Evolutionary conservation across 495 filamentous ascomycete species (phyloP), one percentile per base, ranked within the genome.

Genomic region (Penicillium silybi): DNA sequence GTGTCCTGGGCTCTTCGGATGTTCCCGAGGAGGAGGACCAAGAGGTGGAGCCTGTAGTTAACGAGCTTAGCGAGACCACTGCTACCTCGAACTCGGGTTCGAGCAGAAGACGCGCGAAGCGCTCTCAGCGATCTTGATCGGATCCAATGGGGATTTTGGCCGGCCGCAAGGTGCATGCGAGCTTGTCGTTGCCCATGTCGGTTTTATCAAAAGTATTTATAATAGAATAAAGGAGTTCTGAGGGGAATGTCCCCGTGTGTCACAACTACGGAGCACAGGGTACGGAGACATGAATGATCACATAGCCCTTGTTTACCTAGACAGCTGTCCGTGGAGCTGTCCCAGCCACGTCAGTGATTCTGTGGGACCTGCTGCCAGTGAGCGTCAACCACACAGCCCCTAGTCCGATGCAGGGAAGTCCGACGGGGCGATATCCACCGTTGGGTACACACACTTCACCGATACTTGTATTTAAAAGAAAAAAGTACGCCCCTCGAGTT

Each of bases 1-100:
- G 78, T 6, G 53, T 85, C 39, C 44, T 85, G 29, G 69, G 70
- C 37, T 52, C 59, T 32, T 47, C 71, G 5, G 25, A 43, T 6
- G 32, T 20, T 4, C 15, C 23, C 27, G 46, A 42, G 16, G 58
- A 61, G 46, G 53, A 55, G 27, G 52, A 46, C 16, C 4, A 17
- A 9, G 41, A 18, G 29, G 41, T 23, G 8, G 48, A 51, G 64
- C 73, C 29, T 38, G 40, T 45, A 61, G 72, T 52, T n/a, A 67
- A 63, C 3, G 64, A 64, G n/a, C 39, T 49, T 32, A 57, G 10
- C 17, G 68, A 59, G 50, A 68, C 66, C 17, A 64, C 57, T 16
- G 56, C 62, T 3, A 63, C 60, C 9, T 59, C 67, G 1, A 68
- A 58, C 50, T 16, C 51, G 10, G 48, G 52, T 11, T 46, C 64